Percentiles rank a stretch among this genome's conserved stretches.
phyloP scores from a whole-genome alignment of 2,329 filamentous ascomycete genomes.

The Pestalotiopsis sp. region DNA sequence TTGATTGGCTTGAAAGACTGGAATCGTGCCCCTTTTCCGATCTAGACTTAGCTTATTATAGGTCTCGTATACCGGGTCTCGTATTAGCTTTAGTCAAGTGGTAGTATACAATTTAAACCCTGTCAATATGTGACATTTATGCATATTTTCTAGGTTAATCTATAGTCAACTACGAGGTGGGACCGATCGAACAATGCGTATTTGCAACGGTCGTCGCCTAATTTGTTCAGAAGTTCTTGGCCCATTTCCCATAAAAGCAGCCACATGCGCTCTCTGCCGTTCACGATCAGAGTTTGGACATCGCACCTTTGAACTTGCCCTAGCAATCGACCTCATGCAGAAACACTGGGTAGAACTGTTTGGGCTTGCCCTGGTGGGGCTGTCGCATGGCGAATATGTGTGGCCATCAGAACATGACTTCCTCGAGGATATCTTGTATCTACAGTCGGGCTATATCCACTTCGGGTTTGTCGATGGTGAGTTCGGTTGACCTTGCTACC shows the following conservation, averaged over 20 bases:
- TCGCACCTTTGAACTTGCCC: neutral
- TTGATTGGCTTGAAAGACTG: neutral
- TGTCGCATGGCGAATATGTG: constrained; percentile 13
- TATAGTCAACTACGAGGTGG: neutral
- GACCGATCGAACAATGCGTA: neutral
- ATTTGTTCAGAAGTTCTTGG: neutral
- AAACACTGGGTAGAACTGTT: neutral
- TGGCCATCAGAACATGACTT: constrained; percentile 18
- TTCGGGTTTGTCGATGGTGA: constrained; percentile 19
- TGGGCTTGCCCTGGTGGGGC: neutral
- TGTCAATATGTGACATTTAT: neutral
- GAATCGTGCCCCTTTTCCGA: neutral
- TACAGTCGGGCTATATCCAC: constrained; percentile 17
- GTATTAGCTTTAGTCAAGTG: neutral
- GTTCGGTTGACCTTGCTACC: neutral
- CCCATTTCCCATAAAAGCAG: neutral
- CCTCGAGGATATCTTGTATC: constrained; percentile 17
- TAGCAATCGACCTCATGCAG: neutral
- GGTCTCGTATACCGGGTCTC: neutral
- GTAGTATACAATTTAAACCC: neutral
- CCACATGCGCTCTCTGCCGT: neutral
- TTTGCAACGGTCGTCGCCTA: neutral
- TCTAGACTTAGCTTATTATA: neutral
- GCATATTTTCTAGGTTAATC: neutral
- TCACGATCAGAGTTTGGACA: neutral